A percentile compares a stretch with the other conserved stretches of the same genome.
Evolutionary conservation across 257 asterid species (phyloP).

Genomic region (Nicotiana otophora): DNA sequence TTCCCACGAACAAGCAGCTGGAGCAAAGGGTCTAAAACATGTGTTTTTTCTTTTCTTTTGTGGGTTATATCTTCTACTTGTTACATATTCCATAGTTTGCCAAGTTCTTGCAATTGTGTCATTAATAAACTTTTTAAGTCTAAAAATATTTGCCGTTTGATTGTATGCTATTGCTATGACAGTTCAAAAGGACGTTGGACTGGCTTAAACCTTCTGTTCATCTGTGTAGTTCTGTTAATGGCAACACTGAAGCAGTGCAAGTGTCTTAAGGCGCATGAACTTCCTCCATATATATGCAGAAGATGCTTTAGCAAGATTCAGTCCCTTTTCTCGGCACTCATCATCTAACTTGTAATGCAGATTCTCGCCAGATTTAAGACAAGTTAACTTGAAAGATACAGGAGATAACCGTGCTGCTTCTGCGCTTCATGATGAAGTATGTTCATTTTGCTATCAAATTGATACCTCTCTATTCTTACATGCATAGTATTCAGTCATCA

Average conservation of each 20-base stretch:
- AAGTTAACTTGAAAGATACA: conserved; percentile 44
- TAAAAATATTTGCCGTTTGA: neutral
- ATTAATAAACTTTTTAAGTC: neutral
- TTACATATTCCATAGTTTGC: neutral
- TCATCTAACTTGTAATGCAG: conserved; percentile 37
- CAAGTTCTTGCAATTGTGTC: neutral
- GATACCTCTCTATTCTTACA: conserved; percentile 11
- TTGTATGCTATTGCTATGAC: conserved; percentile 1
- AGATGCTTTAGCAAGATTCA: neutral
- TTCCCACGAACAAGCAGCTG: neutral
- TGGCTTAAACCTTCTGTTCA: neutral
- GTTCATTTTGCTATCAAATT: conserved; percentile 3
- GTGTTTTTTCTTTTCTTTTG: neutral
- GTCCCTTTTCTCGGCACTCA: conserved; percentile 15
- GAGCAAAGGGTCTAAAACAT: neutral
- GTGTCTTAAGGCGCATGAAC: neutral
- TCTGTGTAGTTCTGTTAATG: neutral
- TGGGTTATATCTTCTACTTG: neutral
- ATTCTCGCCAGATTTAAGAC: conserved; percentile 67
- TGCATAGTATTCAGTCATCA: conserved; percentile 7
- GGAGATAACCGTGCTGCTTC: conserved; percentile 74
- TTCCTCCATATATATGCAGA: neutral
- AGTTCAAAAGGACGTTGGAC: neutral
- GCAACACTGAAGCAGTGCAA: neutral
- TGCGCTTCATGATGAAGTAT: conserved; percentile 82